Base-by-base conservation (phyloP, 164 flowering plant species). In the Vitis cinerea region DNA sequence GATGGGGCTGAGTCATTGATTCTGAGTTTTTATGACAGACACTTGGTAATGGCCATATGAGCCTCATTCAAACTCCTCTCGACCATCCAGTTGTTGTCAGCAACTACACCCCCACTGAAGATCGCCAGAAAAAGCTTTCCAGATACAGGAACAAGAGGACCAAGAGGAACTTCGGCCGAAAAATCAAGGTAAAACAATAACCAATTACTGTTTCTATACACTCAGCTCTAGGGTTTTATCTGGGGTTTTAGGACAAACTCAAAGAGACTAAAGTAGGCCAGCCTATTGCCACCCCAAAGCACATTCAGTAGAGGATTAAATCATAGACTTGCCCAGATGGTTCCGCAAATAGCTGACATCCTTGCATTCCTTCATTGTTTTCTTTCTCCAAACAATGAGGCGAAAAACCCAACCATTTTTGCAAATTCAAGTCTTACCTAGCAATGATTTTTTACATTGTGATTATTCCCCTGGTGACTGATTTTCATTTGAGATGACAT, bases 81-180 rank as follows among this genome's bases (percentile, higher is more conserved):
- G 87, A 84, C 71, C 83, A 69, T 29, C 79, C 86, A 15, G 14
- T 74, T 16, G 52, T 80, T 2, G 73, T 80, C 50, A 72, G 79
- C 74, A 82, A 62, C 68, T 80, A 82, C 79, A 75, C 83, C 44
- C 44, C 44, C 59, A 66, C 79, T 50, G 99, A 90, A 78, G 97
- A 84, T 27, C 97, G 99, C 69, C 68, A 30, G 83, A 86, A 90
- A 63, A 88, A 87, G 93, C 99, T 96, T 48, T 87, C 92, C 17
- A 82, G 99, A 76, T 96, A 96, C 84, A 77, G 98, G 78, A 92
- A 80, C 75, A 96, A 96, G 88, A 96, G 84, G 80, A 71, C 90
- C 17, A 90, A 84, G 82, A 86, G 99, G 80, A 96, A 96, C 71
- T 93, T 96, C 76, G 92, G 89, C 66, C 75, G 97, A 78, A 96